These are phyloP conservation scores for Chaetomium fimeti DNA, from an alignment of 495 filamentous ascomycete genomes.

Conservation along the genomic window DNA sequence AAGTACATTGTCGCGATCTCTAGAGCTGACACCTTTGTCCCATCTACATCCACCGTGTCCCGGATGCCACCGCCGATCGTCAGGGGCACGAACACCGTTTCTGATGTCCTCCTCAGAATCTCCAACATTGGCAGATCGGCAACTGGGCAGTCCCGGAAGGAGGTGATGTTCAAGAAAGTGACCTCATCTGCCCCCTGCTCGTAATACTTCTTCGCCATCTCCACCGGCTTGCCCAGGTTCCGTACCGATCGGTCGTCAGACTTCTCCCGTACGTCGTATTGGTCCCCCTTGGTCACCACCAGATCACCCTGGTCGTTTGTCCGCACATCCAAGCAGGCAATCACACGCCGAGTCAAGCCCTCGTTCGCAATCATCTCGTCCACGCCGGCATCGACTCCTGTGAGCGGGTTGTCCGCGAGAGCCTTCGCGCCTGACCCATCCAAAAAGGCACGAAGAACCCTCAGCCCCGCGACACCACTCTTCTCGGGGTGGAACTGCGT, in stretches of 20 bases:
- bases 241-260: slow-evolving; percentile 70
- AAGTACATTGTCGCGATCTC: slow-evolving; percentile 97
- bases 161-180: slow-evolving; percentile 97
- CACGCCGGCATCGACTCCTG: not conserved
- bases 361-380: slow-evolving; percentile 33
- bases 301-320: slow-evolving; percentile 95
- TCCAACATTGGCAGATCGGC: slow-evolving; percentile 95
- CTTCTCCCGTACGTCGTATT: slow-evolving; percentile 99
- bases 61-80: slow-evolving; percentile 95
- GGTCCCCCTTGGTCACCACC: slow-evolving; percentile 97
- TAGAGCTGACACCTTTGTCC: slow-evolving; percentile 79
- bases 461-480: slow-evolving; percentile 82
- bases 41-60: slow-evolving; percentile 84
- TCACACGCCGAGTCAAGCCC: slow-evolving; percentile 83
- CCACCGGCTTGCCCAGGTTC: slow-evolving; percentile 94
- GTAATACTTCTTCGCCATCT: slow-evolving; percentile 92
- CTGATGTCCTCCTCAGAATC: slow-evolving; percentile 76
- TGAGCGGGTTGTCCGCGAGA: slow-evolving; percentile 30
- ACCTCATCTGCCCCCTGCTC: slow-evolving; percentile 95
- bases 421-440: slow-evolving; percentile 58
- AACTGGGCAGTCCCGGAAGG: slow-evolving; percentile 89
- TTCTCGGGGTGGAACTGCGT: slow-evolving; percentile 99
- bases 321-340: slow-evolving; percentile 94
- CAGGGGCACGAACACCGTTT: slow-evolving; percentile 95
- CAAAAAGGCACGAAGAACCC: slow-evolving; percentile 81